These are phyloP conservation scores for Chaetoceros muelleri DNA, from an alignment of 108 stramenopile species.

Conservation along the genomic window DNA sequence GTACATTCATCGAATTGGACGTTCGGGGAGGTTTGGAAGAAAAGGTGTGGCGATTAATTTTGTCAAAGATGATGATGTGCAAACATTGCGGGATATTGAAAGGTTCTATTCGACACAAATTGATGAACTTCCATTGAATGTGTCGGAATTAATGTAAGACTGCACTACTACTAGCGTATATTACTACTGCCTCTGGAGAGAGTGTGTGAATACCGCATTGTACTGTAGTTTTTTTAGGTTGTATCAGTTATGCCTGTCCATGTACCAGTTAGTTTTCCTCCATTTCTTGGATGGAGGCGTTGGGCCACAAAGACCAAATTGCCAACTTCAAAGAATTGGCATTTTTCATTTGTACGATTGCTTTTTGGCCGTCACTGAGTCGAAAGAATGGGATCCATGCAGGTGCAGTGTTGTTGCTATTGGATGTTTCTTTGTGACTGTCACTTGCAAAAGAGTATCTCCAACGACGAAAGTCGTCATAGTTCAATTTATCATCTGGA, in stretches of 20 bases:
- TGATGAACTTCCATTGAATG: constrained; percentile 95
- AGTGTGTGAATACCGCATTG: too few relatives aligned
- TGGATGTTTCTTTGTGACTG: constrained; percentile 1
- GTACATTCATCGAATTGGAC: constrained; percentile 97
- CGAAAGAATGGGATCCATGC: constrained; percentile 58
- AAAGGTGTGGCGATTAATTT: constrained; percentile 99
- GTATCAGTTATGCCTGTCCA: too few relatives aligned
- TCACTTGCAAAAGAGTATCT: constrained; percentile 28
- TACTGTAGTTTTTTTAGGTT: too few relatives aligned
- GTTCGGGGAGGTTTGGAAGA: constrained; percentile 95
- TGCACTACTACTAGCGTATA: background rate
- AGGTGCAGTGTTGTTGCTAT: constrained; percentile 1
- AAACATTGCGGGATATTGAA: constrained; percentile 91
- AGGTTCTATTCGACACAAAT: constrained; percentile 95
- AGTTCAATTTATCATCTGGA: constrained; percentile 51
- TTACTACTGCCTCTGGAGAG: background rate
- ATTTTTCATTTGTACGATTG: constrained; percentile 49
- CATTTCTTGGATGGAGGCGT: constrained; percentile 20
- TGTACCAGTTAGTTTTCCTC: too few relatives aligned
- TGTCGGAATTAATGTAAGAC: constrained; percentile 73
- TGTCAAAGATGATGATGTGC: constrained; percentile 88
- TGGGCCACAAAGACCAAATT: constrained; percentile 60
- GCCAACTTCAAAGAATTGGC: constrained; percentile 54
- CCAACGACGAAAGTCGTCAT: constrained; percentile 53
- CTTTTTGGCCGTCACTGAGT: constrained; percentile 31